phyloP scores from a whole-genome alignment of 2,329 filamentous ascomycete genomes.

The Monosporascus sp. region DNA sequence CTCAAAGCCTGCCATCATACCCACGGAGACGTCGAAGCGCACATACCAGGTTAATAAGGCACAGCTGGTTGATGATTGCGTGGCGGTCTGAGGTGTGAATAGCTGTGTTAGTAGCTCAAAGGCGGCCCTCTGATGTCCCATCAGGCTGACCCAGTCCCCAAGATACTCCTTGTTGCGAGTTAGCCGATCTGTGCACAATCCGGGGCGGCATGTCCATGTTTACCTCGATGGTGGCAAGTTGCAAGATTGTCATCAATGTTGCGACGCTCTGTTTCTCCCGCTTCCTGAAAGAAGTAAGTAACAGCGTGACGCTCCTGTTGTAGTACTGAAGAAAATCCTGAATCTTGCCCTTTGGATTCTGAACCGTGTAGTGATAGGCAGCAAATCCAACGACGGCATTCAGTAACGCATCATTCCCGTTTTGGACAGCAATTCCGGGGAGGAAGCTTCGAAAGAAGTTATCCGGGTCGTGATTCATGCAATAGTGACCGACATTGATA shows the following conservation, averaged over 20 bases:
- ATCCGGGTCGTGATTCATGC: slow-evolving; percentile 63
- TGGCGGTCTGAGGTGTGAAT: slow-evolving; percentile 70
- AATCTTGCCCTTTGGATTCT: slow-evolving; percentile 65
- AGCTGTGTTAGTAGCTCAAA: slow-evolving; percentile 73
- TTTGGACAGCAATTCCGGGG: slow-evolving; percentile 62
- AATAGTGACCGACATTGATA: slow-evolving; percentile 78
- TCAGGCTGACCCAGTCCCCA: slow-evolving; percentile 90
- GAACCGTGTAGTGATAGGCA: slow-evolving; percentile 76
- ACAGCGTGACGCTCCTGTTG: slow-evolving; percentile 74
- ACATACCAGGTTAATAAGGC: slow-evolving; percentile 84
- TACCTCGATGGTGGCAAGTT: slow-evolving; percentile 92
- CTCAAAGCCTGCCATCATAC: slow-evolving; percentile 74
- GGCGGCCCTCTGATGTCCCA: slow-evolving; percentile 88
- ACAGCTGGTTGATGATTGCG: slow-evolving; percentile 64
- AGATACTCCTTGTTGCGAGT: slow-evolving; percentile 67
- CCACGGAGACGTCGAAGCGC: slow-evolving; percentile 80
- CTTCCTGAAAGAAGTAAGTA: slow-evolving; percentile 66
- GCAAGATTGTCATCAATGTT: slow-evolving; percentile 80
- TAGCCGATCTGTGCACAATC: slow-evolving; percentile 3
- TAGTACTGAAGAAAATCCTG: slow-evolving; percentile 84
- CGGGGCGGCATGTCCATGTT: slow-evolving; percentile 15
- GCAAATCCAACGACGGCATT: slow-evolving; percentile 86
- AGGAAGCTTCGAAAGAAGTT: slow-evolving; percentile 71
- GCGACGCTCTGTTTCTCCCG: slow-evolving; percentile 66
- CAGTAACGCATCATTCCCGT: slow-evolving; percentile 67